Conservation (phyloP, 768 basidiomycete species). For the Suillus plorans region DNA sequence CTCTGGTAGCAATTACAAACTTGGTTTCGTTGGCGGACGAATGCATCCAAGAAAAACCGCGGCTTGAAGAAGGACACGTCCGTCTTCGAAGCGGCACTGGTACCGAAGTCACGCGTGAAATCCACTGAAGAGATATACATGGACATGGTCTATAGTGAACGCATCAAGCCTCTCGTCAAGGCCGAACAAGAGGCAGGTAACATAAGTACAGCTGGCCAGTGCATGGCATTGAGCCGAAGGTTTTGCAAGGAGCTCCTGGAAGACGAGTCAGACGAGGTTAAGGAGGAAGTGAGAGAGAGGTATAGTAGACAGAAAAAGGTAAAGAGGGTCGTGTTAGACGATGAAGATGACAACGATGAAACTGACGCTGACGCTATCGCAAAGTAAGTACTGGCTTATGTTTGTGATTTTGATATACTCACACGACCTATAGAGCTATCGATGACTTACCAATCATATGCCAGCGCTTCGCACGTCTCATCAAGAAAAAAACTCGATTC, state of each 20-base stretch:
- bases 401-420: not conserved
- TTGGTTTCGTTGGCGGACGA: conserved; percentile 5
- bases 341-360: not conserved
- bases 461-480: not conserved
- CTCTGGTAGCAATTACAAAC: not conserved
- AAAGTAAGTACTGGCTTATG: not conserved
- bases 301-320: conserved; percentile 4
- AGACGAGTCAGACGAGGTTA: not conserved
- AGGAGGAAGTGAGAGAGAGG: conserved; percentile 1
- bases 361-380: not conserved
- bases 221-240: not conserved
- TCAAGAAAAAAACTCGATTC: not conserved
- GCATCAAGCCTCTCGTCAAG: conserved; percentile 2
- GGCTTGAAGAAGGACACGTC: not conserved
- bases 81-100: not conserved
- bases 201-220: not conserved
- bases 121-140: not conserved
- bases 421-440: not conserved
- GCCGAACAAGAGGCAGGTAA: conserved; percentile 5
- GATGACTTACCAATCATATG: conserved; percentile 3
- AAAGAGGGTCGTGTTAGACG: not conserved
- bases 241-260: conserved; percentile 7
- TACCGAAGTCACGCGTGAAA: not conserved
- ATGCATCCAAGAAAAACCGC: not conserved
- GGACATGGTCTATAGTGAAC: not conserved